These are phyloP conservation scores for Puccinia horiana DNA, from an alignment of 1,284 basidiomycete genomes.

Conservation along the genomic window DNA sequence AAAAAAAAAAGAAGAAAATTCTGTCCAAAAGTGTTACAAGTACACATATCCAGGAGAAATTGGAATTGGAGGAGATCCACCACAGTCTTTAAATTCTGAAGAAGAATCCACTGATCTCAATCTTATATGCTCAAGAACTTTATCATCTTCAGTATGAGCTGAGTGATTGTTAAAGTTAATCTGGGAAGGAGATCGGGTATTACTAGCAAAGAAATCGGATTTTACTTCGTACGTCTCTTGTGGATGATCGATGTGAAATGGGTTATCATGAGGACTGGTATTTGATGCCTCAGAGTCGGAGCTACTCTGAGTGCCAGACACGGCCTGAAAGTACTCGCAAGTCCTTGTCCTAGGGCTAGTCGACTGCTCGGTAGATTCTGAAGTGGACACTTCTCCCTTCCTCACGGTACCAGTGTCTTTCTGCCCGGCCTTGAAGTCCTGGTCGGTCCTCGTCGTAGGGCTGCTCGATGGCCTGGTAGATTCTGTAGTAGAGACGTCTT, in stretches of 20 bases:
- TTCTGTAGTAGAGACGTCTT: not conserved
- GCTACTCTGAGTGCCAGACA: not conserved
- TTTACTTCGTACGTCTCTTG: not conserved
- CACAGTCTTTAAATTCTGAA: not conserved
- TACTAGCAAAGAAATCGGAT: not conserved
- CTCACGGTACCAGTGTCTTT: not conserved
- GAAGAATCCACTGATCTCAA: constrained; percentile 5
- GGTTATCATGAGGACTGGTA: not conserved
- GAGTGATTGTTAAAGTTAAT: not conserved
- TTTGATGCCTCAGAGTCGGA: not conserved
- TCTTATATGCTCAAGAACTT: not conserved
- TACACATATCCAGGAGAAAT: no score
- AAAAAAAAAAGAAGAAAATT: not conserved
- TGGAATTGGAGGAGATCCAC: not conserved
- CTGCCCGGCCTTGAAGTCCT: not conserved
- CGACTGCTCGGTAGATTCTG: not conserved
- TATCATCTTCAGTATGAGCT: not conserved
- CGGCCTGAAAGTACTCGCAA: not conserved
- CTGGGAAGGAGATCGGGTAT: no score
- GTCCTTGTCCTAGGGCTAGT: no score
- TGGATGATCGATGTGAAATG: not conserved
- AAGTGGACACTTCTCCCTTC: not conserved
- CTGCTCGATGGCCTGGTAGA: not conserved
- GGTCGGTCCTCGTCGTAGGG: not conserved
- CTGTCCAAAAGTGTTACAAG: no score